phyloP scores from a whole-genome alignment of 75 land plant species.

The Picea sitchensis region DNA sequence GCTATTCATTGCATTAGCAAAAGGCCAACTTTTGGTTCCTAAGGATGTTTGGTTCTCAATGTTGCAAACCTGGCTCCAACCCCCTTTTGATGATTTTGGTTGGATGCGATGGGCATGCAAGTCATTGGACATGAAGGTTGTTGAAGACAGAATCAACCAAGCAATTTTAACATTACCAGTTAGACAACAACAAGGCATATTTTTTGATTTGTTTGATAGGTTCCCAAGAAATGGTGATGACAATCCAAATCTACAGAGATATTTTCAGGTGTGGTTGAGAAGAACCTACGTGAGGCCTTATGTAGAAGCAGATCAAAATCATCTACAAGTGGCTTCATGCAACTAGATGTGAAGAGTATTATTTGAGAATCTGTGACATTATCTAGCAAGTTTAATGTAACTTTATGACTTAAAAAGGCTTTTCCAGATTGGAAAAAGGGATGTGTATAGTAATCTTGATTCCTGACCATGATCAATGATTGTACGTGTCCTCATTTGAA shows the following conservation, averaged over 20 bases:
- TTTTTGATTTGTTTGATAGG: constrained; percentile 77
- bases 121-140: constrained; percentile 65
- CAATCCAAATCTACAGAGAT: constrained; percentile 82
- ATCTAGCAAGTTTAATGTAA: constrained; percentile 6
- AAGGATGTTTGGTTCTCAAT: constrained; percentile 65
- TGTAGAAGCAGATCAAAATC: constrained; percentile 32
- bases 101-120: constrained; percentile 85
- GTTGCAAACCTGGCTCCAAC: constrained; percentile 75
- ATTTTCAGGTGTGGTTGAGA: constrained; percentile 90
- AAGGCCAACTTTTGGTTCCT: constrained; percentile 80
- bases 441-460: constrained; percentile 4
- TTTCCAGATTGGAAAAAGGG: constrained; percentile 9
- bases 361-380: background rate
- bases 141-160: constrained; percentile 84
- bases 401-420: background rate
- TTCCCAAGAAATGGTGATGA: constrained; percentile 75
- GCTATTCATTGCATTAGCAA: constrained; percentile 80
- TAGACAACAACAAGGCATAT: constrained; percentile 64
- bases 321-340: constrained; percentile 14
- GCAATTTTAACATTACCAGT: constrained; percentile 83
- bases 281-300: constrained; percentile 71
- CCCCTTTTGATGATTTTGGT: constrained; percentile 82
- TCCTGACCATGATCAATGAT: background rate
- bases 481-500: background rate
- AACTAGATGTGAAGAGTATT: background rate